Base-by-base conservation (phyloP, 306 rosid species). In the Quercus bicolor region DNA sequence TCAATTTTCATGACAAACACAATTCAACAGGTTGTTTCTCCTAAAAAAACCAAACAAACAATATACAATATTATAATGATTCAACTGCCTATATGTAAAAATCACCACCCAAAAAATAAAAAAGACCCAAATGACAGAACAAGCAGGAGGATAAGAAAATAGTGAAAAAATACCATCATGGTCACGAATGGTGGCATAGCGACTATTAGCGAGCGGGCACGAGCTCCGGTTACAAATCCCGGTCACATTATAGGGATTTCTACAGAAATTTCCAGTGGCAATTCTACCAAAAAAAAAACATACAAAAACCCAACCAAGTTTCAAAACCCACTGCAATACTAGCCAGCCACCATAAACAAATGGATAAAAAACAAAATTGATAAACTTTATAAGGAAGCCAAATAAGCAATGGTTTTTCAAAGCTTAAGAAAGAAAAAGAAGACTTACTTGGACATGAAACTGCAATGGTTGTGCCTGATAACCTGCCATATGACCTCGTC, bases 221-320 rank as follows among this genome's bases (percentile, higher is more conserved):
- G 98, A 95, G 79, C 98, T 95, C 64, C 97, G 94, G 73, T 95
- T 95, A 33, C 98, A 95, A 68, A 91, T 70, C 75, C 98, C 98
- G 15, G 98, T 94, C 10, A 89, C 87, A 60, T 92, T 94, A 70
- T 94, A 94, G 4, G 91, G 96, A 80, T 95, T 95, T 86, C 97
- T 82, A 78, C 98, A 95, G 82, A 92, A 92, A 56, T 65, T 95
- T 52, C 90, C 97, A 31, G 97, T 91, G 19, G 79, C 4, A 55
- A 94, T 91, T 80, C 97, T 94, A 70, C 9, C 0, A 1, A 33
- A 33, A 33, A 6, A 33, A 0, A 80, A 16, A 70, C 69, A 76
- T 40, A 70, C 57, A 70, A 29, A 40, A 40, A 56, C 40, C 73
- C 53, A 48, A 69, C 28, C 5, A 37, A 29, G 33, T 56, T 43